phyloP scores from a whole-genome alignment of 2,329 filamentous ascomycete species.

The Fusarium odoratissimum region DNA sequence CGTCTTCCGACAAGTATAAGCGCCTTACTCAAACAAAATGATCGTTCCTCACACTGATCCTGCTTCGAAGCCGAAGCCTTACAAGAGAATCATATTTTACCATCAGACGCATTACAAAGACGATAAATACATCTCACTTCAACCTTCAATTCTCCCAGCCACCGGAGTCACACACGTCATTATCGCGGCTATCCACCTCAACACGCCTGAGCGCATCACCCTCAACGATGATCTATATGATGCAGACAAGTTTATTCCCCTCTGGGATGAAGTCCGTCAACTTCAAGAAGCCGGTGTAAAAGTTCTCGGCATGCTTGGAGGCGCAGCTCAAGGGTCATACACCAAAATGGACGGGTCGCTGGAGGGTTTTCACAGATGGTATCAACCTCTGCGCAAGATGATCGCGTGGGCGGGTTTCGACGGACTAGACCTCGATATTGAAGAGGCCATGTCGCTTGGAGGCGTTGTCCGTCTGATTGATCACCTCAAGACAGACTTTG shows the following conservation, averaged over 20 bases:
- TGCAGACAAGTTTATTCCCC: conserved; percentile 70
- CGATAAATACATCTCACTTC: conserved; percentile 60
- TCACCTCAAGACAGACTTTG: conserved; percentile 75
- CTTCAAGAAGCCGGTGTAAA: conserved; percentile 80
- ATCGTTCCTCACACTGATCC: conserved; percentile 1
- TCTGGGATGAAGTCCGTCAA: conserved; percentile 80
- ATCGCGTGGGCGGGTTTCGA: conserved; percentile 70
- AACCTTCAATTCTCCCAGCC: conserved; percentile 56
- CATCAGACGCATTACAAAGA: conserved; percentile 60
- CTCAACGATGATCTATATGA: conserved; percentile 81
- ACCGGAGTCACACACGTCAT: conserved; percentile 79
- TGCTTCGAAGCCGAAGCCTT: background rate
- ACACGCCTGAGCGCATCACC: conserved; percentile 72
- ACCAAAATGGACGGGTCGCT: conserved; percentile 63
- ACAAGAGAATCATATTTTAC: conserved; percentile 59
- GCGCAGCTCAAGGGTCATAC: conserved; percentile 80
- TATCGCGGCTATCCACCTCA: conserved; percentile 84
- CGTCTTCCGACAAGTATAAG: conserved; percentile 6
- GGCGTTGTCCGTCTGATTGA: conserved; percentile 74
- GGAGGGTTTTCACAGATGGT: conserved; percentile 78
- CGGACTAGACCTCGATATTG: conserved; percentile 80
- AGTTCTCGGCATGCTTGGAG: conserved; percentile 86
- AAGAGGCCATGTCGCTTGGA: conserved; percentile 75
- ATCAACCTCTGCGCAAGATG: conserved; percentile 72
- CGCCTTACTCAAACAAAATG: conserved; percentile 3